These are phyloP conservation scores for Cladosporium sp. DNA, from an alignment of 2,329 filamentous ascomycete species.

Conservation along the genomic window DNA sequence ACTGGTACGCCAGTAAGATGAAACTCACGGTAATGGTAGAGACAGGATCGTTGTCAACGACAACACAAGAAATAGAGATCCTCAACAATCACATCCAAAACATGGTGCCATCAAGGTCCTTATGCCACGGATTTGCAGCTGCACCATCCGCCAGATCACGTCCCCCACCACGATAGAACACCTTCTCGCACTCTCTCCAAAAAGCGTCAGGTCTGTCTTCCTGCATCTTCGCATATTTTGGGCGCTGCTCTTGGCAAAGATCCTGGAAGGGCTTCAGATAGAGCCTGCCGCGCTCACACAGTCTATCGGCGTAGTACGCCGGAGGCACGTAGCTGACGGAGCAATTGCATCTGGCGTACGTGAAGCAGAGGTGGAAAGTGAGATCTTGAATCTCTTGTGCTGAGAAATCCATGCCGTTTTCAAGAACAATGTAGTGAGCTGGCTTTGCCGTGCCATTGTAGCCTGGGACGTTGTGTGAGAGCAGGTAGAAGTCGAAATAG, in stretches of 20 bases:
- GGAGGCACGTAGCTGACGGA: slow-evolving; percentile 32
- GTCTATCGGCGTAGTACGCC: slow-evolving; percentile 34
- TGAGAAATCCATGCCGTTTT: background rate
- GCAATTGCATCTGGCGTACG: slow-evolving; percentile 26
- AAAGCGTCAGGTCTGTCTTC: too few species aligned
- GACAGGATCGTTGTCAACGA: slow-evolving; percentile 4
- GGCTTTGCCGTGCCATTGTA: slow-evolving; percentile 75
- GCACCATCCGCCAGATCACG: background rate
- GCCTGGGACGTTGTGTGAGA: slow-evolving; percentile 15
- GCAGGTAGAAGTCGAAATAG: slow-evolving; percentile 21
- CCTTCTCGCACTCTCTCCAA: background rate
- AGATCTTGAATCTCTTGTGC: slow-evolving; percentile 5
- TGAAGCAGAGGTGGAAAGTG: slow-evolving; percentile 27
- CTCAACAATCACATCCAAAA: slow-evolving; percentile 23
- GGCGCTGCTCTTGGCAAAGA: background rate
- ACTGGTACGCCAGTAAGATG: slow-evolving; percentile 6
- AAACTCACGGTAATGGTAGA: background rate
- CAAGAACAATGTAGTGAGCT: slow-evolving; percentile 66
- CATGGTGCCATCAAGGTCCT: slow-evolving; percentile 23
- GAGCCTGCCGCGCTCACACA: slow-evolving; percentile 32
- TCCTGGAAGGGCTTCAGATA: slow-evolving; percentile 17
- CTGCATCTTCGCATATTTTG: too few species aligned
- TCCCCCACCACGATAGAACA: background rate
- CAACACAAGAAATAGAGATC: slow-evolving; percentile 1
- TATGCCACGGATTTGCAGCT: slow-evolving; percentile 24